These are phyloP conservation scores for Plicaturopsis crispa DNA, from an alignment of 768 basidiomycete species.

Conservation along the genomic window DNA sequence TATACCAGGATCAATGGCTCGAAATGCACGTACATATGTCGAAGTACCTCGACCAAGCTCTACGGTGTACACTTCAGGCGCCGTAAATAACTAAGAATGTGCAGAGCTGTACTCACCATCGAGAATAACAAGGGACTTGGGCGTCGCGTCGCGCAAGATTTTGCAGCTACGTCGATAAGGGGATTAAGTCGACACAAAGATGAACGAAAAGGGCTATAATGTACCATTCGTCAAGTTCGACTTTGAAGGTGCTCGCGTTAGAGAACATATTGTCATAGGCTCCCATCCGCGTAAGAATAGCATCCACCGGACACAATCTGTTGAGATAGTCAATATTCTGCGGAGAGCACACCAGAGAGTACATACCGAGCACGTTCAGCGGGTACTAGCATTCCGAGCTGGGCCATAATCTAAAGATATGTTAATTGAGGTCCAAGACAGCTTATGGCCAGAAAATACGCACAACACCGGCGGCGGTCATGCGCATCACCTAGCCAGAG, in stretches of 20 bases:
- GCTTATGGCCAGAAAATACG: slow-evolving; percentile 13
- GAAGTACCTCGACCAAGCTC: slow-evolving; percentile 95
- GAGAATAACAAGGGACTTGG: slow-evolving; percentile 87
- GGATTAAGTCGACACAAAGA: slow-evolving; percentile 1
- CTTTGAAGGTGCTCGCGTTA: slow-evolving; percentile 94
- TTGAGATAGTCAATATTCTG: background rate
- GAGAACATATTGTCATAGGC: slow-evolving; percentile 98
- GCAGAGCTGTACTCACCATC: slow-evolving; percentile 58
- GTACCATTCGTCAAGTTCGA: slow-evolving; percentile 96
- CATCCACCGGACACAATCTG: slow-evolving; percentile 83
- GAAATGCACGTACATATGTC: slow-evolving; percentile 59
- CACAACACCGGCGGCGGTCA: slow-evolving; percentile 92
- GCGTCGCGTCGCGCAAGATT: slow-evolving; percentile 89
- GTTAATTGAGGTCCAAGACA: too few relatives aligned
- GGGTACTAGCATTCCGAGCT: slow-evolving; percentile 93
- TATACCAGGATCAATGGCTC: background rate
- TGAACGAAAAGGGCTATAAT: slow-evolving; percentile 5
- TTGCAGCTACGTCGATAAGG: slow-evolving; percentile 71
- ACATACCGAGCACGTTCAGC: slow-evolving; percentile 69
- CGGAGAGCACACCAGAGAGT: background rate
- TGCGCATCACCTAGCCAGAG: slow-evolving; percentile 65
- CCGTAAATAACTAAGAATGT: slow-evolving; percentile 5
- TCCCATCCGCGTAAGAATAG: slow-evolving; percentile 95
- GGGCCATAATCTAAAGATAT: slow-evolving; percentile 73
- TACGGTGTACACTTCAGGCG: slow-evolving; percentile 27